Base-by-base conservation (phyloP, 1,139 yeast species). In the Candida labiduridarum region DNA sequence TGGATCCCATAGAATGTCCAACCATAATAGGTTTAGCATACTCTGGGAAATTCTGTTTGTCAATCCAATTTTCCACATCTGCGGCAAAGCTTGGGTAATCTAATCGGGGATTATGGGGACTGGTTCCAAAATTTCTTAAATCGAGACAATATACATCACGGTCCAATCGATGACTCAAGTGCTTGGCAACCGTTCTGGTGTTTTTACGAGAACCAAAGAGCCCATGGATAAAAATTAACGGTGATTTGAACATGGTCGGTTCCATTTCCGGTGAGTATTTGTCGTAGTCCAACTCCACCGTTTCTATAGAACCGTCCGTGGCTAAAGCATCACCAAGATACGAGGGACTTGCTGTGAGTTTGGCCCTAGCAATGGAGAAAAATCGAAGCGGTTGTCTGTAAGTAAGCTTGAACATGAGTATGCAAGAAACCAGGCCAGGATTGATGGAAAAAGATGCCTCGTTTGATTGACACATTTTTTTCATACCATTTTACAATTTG, bases 1-100 rank as follows among this genome's bases (percentile, higher is more conserved):
- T 94, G 9, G 97, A 98, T 6, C 99, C 99, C 97, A 94, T 91
- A 0, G 97, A 91, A 67, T 92, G 98, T 1, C 99, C 99, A 25
- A 94, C 76, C 19, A 94, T 57, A 16, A 89, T 82, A 0, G 95
- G 89, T 39, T 78, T 71, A 16, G 52, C 50, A 33, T 18, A 46
- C n/a, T 59, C 54, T 29, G 60, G 60, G 30, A 72, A 71, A 11
- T 84, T 55, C 0, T 68, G 59, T 16, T 82, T 75, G 4, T 78
- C 79, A 14, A 91, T 78, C 64, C 92, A 94, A 33, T 68, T 61
- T 61, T 85, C 91, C 22, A 94, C 91, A 66, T 94, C 99, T 0
- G 89, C 87, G 1, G 97, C 87, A 71, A 94, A 74, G 1, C 94
- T 73, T 0, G 89, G 87, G 65, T 91, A 91, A 66, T 88, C 94